Evolutionary conservation across 2,329 filamentous ascomycete genomes (phyloP), one percentile per base, ranked within the genome.

Genomic region (Aspergillus uvarum): DNA sequence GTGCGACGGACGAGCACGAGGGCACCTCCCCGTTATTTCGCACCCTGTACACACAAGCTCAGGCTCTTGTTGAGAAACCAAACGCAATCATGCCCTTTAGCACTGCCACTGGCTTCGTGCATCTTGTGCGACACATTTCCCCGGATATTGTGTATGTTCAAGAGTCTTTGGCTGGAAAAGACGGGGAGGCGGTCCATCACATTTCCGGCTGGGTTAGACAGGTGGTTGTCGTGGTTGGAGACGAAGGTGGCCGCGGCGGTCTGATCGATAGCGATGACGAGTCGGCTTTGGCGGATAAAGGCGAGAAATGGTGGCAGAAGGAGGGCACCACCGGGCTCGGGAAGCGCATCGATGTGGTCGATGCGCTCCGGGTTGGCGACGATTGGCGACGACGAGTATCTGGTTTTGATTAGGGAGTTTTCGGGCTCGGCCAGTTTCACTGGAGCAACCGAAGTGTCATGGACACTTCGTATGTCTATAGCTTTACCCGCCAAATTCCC

Each of bases 71-170:
- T 4, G 90, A 96, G 67, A 91, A 91, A 71, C 89, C 95, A 48
- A 88, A 85, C 48, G 92, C 92, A 84, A 89, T 97, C 59, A 83
- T 98, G 71, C 92, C 92, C 0, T 98, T 96, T 72, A 95, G 89
- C 11, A 91, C 91, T 0, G 79, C 85, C n/a, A 88, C 86, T 29
- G 93, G 93, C 50, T 91, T 95, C 72, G 85, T 92, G 4, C 90
- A 96, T 72, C 92, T 97, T 67, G 83, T 97, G 29, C 89, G 91
- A 54, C 91, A 96, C 73, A 81, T 98, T 6, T 86, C 88, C 42
- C 94, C 94, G 0, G 90, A 96, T 60, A 81, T 94, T 26, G 86
- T 97, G 35, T 98, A 98, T 72, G 83, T 97, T 11, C 90, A 96
- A 70, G 91, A 95, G 70, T 91, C 90, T 2, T 84, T 97, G 26